Percentiles rank a stretch among this genome's conserved stretches.
These are phyloP conservation scores for Xylariaceae sp. DNA, from an alignment of 2,329 filamentous ascomycete species.

Conservation along the genomic window DNA sequence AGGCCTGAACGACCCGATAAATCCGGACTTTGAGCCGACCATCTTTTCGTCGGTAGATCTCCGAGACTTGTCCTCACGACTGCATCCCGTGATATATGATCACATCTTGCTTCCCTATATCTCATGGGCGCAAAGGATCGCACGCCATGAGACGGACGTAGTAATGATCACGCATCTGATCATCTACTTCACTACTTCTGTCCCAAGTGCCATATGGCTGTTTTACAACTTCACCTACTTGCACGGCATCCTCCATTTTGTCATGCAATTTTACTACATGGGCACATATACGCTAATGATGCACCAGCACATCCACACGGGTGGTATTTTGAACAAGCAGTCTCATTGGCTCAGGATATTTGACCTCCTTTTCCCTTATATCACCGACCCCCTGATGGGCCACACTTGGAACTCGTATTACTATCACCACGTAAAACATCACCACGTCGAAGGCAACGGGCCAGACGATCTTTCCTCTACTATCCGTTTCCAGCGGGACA, in stretches of 20 bases:
- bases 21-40: slow-evolving; percentile 48
- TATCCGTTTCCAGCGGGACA: slow-evolving; percentile 75
- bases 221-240: slow-evolving; percentile 66
- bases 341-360: slow-evolving; percentile 48
- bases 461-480: slow-evolving; percentile 77
- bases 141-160: slow-evolving; percentile 56
- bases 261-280: slow-evolving; percentile 69
- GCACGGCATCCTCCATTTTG: slow-evolving; percentile 67
- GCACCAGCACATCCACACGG: slow-evolving; percentile 82
- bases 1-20: slow-evolving; percentile 45
- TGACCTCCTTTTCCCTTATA: slow-evolving; percentile 71
- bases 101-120: slow-evolving; percentile 31
- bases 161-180: slow-evolving; percentile 78
- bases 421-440: slow-evolving; percentile 85
- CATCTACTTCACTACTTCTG: slow-evolving; percentile 68
- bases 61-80: slow-evolving; percentile 36
- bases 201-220: slow-evolving; percentile 69
- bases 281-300: slow-evolving; percentile 80
- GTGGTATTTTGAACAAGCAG: slow-evolving; percentile 64
- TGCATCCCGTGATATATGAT: slow-evolving; percentile 34
- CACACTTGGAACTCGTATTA: slow-evolving; percentile 87
- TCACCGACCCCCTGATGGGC: slow-evolving; percentile 75
- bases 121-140: slow-evolving; percentile 31
- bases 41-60: slow-evolving; percentile 49
- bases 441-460: slow-evolving; percentile 81